Conservation (phyloP, 495 filamentous ascomycete species). For the Xylaria scruposa region DNA sequence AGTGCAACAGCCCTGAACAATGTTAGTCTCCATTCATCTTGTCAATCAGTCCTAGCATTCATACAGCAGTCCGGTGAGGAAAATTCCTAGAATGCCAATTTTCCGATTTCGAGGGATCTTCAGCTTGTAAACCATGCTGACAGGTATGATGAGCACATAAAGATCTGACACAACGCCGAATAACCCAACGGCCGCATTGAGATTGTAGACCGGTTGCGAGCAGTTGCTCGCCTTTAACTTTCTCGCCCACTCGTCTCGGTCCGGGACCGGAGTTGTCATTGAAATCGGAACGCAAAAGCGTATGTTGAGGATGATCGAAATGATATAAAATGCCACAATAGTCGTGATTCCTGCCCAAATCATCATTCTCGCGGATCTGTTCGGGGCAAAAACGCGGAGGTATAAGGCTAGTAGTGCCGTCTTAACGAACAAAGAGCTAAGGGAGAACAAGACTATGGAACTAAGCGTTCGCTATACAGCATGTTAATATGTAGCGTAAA, state of each 20-base stretch:
- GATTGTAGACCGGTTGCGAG: conserved; percentile 24
- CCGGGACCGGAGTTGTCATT: conserved; percentile 3
- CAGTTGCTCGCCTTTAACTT: conserved; percentile 24
- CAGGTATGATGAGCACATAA: conserved; percentile 31
- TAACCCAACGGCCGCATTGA: conserved; percentile 23
- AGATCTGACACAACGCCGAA: conserved; percentile 30
- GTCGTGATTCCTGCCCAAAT: conserved; percentile 26
- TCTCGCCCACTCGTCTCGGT: conserved; percentile 15
- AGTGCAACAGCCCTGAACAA: conserved; percentile 14
- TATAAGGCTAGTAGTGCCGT: conserved; percentile 29
- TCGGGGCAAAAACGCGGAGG: conserved; percentile 29
- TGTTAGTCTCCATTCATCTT: background rate
- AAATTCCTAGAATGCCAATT: conserved; percentile 27
- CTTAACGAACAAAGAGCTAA: conserved; percentile 28
- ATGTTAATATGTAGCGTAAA: background rate
- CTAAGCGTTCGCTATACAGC: conserved; percentile 13
- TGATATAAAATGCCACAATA: conserved; percentile 24
- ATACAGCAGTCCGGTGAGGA: conserved; percentile 31
- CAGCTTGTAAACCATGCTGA: conserved; percentile 25
- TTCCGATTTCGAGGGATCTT: conserved; percentile 18
- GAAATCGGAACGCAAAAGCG: conserved; percentile 24
- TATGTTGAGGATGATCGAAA: conserved; percentile 13
- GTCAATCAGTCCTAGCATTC: background rate
- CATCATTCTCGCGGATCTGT: conserved; percentile 19
- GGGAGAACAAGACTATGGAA: conserved; percentile 22